A percentile compares a stretch with the other conserved stretches of the same genome.
These are phyloP conservation scores for Aureobasidium sp. DNA, from an alignment of 2,329 filamentous ascomycete genomes.

Conservation along the genomic window DNA sequence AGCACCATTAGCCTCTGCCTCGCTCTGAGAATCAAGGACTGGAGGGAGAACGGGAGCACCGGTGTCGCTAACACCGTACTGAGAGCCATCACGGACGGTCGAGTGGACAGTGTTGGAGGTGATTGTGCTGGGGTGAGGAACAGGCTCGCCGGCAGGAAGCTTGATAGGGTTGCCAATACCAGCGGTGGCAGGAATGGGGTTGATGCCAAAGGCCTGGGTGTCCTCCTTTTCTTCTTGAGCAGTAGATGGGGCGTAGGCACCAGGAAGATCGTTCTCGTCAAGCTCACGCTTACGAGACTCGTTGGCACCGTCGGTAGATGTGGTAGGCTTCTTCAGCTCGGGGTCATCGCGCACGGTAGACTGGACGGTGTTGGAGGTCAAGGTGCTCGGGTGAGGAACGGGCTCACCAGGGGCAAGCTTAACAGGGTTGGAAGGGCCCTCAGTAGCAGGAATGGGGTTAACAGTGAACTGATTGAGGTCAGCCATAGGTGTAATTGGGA, in stretches of 20 bases:
- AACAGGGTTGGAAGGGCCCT: conserved; percentile 66
- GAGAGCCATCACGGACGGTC: conserved; percentile 62
- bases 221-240: conserved; percentile 19
- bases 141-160: conserved; percentile 69
- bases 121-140: conserved; percentile 59
- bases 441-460: conserved; percentile 39
- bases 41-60: conserved; percentile 35
- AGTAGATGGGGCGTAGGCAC: conserved; percentile 6
- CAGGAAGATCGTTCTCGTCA: conserved; percentile 9
- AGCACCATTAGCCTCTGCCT: conserved; percentile 31
- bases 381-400: conserved; percentile 58
- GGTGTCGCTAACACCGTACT: conserved; percentile 73
- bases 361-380: conserved; percentile 63
- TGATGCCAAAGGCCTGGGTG: conserved; percentile 44
- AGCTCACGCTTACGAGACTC: conserved; percentile 15
- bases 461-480: conserved; percentile 41
- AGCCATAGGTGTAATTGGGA: conserved; percentile 60
- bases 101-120: conserved; percentile 63
- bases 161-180: conserved; percentile 66
- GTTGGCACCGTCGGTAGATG: conserved; percentile 36
- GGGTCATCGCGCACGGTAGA: conserved; percentile 59
- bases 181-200: conserved; percentile 47
- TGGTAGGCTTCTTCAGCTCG: conserved; percentile 33
- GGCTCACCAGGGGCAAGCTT: conserved; percentile 69
- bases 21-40: conserved; percentile 36